Evolutionary conservation across 352 stramenopile species (phyloP).

Genomic region (Phytopythium cucurbitacearum): DNA sequence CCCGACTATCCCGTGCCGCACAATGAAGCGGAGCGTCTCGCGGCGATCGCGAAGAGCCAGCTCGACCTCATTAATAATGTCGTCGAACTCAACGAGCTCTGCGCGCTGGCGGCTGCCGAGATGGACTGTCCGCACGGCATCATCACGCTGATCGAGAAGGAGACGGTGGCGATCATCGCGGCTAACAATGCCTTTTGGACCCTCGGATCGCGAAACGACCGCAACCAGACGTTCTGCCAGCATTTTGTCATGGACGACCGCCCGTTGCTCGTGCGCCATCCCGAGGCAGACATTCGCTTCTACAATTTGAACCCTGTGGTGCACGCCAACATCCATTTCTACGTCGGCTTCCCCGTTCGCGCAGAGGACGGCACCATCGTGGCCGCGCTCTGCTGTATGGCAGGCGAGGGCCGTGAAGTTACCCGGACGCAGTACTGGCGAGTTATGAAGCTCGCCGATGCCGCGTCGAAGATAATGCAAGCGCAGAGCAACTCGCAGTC

Average conservation of each 20-base stretch:
- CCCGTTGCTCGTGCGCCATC: conserved; percentile 27
- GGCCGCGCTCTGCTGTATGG: conserved; percentile 29
- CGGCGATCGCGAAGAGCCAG: conserved; percentile 15
- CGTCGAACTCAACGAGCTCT: conserved; percentile 27
- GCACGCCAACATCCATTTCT: conserved; percentile 21
- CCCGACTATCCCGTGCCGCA: conserved; percentile 19
- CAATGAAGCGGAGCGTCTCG: conserved; percentile 21
- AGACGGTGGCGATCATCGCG: conserved; percentile 22
- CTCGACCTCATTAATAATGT: conserved; percentile 18
- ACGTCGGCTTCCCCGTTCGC: conserved; percentile 27
- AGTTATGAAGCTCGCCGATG: conserved; percentile 23
- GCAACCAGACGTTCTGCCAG: conserved; percentile 36
- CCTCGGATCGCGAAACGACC: conserved; percentile 18
- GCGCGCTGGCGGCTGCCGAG: conserved; percentile 23
- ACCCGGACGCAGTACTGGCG: conserved; percentile 31
- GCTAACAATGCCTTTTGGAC: conserved; percentile 25
- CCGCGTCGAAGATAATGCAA: conserved; percentile 22
- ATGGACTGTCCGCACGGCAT: conserved; percentile 21
- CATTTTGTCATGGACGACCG: conserved; percentile 40
- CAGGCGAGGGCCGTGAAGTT: conserved; percentile 21
- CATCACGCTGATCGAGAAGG: conserved; percentile 23
- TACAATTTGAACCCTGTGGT: conserved; percentile 23
- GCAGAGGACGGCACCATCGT: conserved; percentile 8
- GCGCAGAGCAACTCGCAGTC: background rate
- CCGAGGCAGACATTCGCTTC: conserved; percentile 34